These are phyloP conservation scores for Stachybotrys chartarum DNA, from an alignment of 2,329 filamentous ascomycete species.

Conservation along the genomic window DNA sequence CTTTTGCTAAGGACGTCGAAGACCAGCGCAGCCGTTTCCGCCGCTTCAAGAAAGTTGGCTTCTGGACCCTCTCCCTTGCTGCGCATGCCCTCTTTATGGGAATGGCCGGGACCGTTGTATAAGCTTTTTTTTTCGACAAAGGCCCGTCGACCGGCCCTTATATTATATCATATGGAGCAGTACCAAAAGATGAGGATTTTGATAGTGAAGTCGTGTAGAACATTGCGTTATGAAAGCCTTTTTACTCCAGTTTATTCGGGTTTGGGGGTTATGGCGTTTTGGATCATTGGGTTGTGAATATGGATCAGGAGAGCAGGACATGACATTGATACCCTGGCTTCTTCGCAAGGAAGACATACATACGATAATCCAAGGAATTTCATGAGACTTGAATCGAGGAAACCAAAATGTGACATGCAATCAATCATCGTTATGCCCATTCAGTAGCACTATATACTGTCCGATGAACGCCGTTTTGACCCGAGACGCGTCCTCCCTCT, in stretches of 20 bases:
- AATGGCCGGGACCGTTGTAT: slow-evolving; percentile 74
- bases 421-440: too few relatives aligned
- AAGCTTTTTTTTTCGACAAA: slow-evolving; percentile 2
- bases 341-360: neutral
- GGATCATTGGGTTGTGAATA: neutral
- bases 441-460: too few relatives aligned
- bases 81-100: slow-evolving; percentile 93
- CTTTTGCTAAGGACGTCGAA: slow-evolving; percentile 85
- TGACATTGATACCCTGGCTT: neutral
- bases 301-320: neutral
- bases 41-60: slow-evolving; percentile 88
- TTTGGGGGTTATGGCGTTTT: neutral
- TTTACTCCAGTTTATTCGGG: neutral
- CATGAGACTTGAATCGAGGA: too few relatives aligned
- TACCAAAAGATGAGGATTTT: neutral
- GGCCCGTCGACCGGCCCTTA: too few relatives aligned
- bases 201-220: neutral
- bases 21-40: slow-evolving; percentile 81
- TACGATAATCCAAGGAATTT: neutral
- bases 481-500: too few relatives aligned
- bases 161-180: neutral
- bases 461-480: too few relatives aligned
- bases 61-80: slow-evolving; percentile 90
- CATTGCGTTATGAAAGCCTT: neutral
- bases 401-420: too few relatives aligned